Percentiles rank a stretch among this genome's conserved stretches.
phyloP scores from a whole-genome alignment of 805 yeast genomes.

The Yarrowia bubula region DNA sequence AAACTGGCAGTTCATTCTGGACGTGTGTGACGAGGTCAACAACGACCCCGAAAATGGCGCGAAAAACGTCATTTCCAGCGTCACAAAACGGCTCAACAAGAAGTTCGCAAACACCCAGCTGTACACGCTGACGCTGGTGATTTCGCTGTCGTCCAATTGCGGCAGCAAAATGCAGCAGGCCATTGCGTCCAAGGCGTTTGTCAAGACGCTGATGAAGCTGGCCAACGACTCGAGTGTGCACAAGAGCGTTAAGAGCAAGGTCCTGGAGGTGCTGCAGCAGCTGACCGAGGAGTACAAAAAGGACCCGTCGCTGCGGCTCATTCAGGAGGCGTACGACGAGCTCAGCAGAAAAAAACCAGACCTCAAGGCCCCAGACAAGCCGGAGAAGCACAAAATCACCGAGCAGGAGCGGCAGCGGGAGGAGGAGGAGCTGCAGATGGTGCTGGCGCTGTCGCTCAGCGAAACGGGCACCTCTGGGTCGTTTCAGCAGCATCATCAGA shows the following conservation, averaged over 20 bases:
- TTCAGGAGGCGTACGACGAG: conserved; percentile 58
- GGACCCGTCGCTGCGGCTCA: conserved; percentile 75
- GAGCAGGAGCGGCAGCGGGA: conserved; percentile 53
- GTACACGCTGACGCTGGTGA: conserved; percentile 51
- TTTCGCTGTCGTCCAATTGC: conserved; percentile 72
- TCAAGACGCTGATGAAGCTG: conserved; percentile 49
- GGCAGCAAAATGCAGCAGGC: conserved; percentile 66
- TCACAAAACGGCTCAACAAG: conserved; percentile 50
- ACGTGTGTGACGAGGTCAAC: conserved; percentile 64
- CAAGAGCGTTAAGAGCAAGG: conserved; percentile 59
- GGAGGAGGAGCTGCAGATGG: conserved; percentile 77
- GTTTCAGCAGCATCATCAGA: conserved; percentile 11
- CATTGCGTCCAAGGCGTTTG: conserved; percentile 57
- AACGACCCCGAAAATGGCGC: conserved; percentile 59
- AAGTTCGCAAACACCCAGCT: conserved; percentile 65
- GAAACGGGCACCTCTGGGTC: conserved; percentile 44
- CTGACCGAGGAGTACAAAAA: conserved; percentile 59
- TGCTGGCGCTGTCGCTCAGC: conserved; percentile 66
- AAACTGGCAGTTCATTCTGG: conserved; percentile 64
- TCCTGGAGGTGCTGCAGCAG: conserved; percentile 67
- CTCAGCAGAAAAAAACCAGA: conserved; percentile 47
- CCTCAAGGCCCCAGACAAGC: conserved; percentile 51
- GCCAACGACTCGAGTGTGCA: conserved; percentile 59
- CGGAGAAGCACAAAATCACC: conserved; percentile 53
- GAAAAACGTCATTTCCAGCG: conserved; percentile 46